Percentiles rank a stretch among this genome's conserved stretches.
phyloP scores from a whole-genome alignment of 805 yeast species.

The Candida alai region DNA sequence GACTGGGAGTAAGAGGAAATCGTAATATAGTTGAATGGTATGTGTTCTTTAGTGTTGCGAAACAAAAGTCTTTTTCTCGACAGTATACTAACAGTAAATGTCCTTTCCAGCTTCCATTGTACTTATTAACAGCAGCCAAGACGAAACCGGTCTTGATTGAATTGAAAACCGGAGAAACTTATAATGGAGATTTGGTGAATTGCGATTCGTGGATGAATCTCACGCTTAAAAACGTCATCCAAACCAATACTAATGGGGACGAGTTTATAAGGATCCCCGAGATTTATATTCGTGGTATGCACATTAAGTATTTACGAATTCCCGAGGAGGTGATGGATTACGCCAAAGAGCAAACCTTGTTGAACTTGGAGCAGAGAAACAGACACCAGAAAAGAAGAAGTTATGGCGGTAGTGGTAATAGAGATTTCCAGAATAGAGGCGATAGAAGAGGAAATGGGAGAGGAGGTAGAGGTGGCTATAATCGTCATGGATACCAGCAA shows the following conservation, averaged over 20 bases:
- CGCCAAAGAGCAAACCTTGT: constrained; percentile 61
- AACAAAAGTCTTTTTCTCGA: no score
- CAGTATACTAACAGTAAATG: constrained; percentile 11
- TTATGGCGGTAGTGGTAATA: constrained; percentile 35
- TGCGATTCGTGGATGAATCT: constrained; percentile 97
- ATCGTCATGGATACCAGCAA: not conserved
- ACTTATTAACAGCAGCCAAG: constrained; percentile 84
- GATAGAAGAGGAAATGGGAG: constrained; percentile 2
- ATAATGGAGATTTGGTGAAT: constrained; percentile 77
- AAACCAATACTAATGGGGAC: constrained; percentile 59
- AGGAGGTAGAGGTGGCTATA: constrained; percentile 1
- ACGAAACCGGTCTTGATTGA: constrained; percentile 86
- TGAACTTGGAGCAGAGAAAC: constrained; percentile 47
- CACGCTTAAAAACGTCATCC: constrained; percentile 72
- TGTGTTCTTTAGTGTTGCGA: no score
- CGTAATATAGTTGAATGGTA: no score
- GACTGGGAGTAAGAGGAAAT: no score
- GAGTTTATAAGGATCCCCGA: constrained; percentile 63
- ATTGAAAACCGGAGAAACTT: constrained; percentile 84
- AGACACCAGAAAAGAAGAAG: constrained; percentile 41
- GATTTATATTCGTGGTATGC: constrained; percentile 80
- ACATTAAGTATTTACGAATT: constrained; percentile 71
- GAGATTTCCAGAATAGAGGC: constrained; percentile 5
- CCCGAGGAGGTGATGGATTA: constrained; percentile 73
- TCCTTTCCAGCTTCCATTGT: constrained; percentile 79